Percentiles rank a stretch among this genome's conserved stretches.
Evolutionary conservation across 805 yeast species (phyloP).

Genomic region (Priceomyces haplophilus): DNA sequence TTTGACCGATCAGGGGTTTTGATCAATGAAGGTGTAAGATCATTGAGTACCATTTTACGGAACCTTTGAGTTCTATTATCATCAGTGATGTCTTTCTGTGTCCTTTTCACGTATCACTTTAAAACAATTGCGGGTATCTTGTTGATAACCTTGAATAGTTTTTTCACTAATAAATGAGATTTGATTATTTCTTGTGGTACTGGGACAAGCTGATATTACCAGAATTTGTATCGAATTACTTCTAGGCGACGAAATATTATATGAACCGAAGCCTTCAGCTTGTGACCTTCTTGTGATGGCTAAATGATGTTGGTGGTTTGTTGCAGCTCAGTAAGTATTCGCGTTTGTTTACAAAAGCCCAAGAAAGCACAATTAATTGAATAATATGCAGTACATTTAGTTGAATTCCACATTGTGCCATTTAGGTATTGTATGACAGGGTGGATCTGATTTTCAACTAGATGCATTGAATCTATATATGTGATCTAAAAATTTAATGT

Average conservation of each 20-base stretch:
- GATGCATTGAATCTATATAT: neutral
- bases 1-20: conserved; percentile 1
- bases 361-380: neutral
- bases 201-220: no score
- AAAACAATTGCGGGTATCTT: neutral
- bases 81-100: neutral
- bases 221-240: no score
- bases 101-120: neutral
- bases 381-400: neutral
- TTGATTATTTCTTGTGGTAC: no score
- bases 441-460: neutral
- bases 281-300: neutral
- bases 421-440: no score
- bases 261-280: no score
- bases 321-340: conserved; percentile 1
- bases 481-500: neutral
- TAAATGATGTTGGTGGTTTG: neutral
- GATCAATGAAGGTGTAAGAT: conserved; percentile 10
- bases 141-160: neutral
- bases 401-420: neutral
- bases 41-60: conserved; percentile 14
- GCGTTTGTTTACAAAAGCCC: conserved; percentile 8
- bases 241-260: no score
- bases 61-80: neutral
- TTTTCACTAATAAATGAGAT: neutral